Base-by-base conservation (phyloP, 2,329 filamentous ascomycete species). In the Metarhizium sp. region DNA sequence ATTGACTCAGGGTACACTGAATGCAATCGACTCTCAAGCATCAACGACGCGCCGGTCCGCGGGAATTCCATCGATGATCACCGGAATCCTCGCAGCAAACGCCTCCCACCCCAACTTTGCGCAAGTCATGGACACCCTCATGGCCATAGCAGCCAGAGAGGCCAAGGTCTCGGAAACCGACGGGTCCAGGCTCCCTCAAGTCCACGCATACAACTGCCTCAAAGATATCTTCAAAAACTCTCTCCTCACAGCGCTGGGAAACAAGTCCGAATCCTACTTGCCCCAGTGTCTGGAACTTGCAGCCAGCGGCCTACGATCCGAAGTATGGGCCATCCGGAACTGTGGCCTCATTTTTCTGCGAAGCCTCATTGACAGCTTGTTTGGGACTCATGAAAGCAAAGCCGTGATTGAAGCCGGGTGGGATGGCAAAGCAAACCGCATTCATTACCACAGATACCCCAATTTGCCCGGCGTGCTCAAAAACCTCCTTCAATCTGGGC, bases 271-370 rank as follows among this genome's bases (percentile, higher is more conserved):
- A 63, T 75, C 76, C 0, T 87, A 91, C 62, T 77, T 96, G 7
- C 84, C 88, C 8, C 76, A 82, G 34, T 86, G 86, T 38, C 76
- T 99, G 4, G 81, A 86, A 58, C 77, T 97, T n/a, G 91, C 92
- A 2, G 88, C 89, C 11, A 80, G 81, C 57, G 90, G 87, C 52
- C 77, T 99, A 16, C 86, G 84, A 48, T 94, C 90, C 0, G 80
- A 88, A 57, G 83, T 94, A 25, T 99, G 94, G 94, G 90, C 92
- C 0, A 91, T 99, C 55, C 86, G 92, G 1, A 99, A 99, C 68
- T 96, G 91, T 61, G 91, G 91, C 2, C 73, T 97, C 38, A 87
- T 97, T 72, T 81, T 99, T 6, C 85, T 97, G 60, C 84, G 92
- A 54, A 90, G 90, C 59, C 76, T 96, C 5, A 88, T 95, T 53